These are phyloP conservation scores for Geotrichum restrictum DNA, from an alignment of 1,139 yeast species.

Conservation along the genomic window DNA sequence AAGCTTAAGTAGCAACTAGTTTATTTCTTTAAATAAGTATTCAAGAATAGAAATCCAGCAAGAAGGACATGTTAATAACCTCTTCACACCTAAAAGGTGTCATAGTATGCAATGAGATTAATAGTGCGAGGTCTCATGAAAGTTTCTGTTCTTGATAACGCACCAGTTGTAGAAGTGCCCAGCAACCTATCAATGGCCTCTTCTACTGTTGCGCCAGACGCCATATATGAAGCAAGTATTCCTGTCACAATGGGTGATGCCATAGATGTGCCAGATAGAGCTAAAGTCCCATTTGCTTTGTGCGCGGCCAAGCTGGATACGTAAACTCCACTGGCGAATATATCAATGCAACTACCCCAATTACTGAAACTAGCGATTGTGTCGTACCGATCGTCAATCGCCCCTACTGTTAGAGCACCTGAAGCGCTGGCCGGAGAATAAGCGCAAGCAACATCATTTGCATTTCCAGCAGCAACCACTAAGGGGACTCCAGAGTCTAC, in stretches of 20 bases:
- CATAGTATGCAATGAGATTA: slow-evolving; percentile 41
- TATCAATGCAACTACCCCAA: slow-evolving; percentile 85
- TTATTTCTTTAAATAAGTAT: neutral
- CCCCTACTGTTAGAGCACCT: slow-evolving; percentile 80
- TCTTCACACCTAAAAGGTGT: neutral
- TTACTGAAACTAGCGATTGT: slow-evolving; percentile 72
- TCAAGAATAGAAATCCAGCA: neutral
- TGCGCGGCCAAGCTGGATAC: slow-evolving; percentile 41
- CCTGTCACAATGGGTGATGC: slow-evolving; percentile 83
- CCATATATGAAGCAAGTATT: slow-evolving; percentile 58
- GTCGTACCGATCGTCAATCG: slow-evolving; percentile 72
- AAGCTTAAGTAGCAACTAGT: neutral
- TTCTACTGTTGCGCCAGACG: slow-evolving; percentile 48
- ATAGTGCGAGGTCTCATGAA: slow-evolving; percentile 47
- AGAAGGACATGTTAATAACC: neutral
- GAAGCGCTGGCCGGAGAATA: slow-evolving; percentile 77
- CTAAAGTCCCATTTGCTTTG: slow-evolving; percentile 29
- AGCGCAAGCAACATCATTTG: slow-evolving; percentile 70
- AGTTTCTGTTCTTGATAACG: slow-evolving; percentile 39
- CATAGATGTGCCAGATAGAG: slow-evolving; percentile 86
- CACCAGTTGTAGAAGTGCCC: slow-evolving; percentile 36
- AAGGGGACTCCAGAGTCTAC: slow-evolving; percentile 65
- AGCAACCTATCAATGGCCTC: slow-evolving; percentile 30
- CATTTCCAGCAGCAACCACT: slow-evolving; percentile 88
- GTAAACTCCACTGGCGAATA: slow-evolving; percentile 77